These are phyloP conservation scores for Zasmidium angulare DNA, from an alignment of 2,329 filamentous ascomycete species.

Conservation along the genomic window DNA sequence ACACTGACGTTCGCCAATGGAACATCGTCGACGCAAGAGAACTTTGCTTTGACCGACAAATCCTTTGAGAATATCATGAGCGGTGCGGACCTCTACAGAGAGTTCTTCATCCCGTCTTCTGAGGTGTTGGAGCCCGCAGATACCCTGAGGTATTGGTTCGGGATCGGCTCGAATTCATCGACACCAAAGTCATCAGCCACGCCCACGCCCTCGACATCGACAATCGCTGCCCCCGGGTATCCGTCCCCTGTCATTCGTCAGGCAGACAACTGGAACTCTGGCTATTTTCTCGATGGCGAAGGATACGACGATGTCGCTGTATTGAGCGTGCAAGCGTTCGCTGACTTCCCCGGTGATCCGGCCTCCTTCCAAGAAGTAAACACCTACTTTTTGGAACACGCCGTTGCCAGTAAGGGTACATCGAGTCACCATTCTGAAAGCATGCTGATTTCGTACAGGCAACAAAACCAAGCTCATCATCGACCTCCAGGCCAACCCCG, in stretches of 20 bases:
- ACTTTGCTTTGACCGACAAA: conserved; percentile 45
- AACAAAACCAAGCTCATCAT: conserved; percentile 62
- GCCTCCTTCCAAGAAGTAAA: conserved; percentile 43
- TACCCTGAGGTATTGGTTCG: too few species aligned
- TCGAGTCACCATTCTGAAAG: background rate
- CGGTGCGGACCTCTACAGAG: conserved; percentile 43
- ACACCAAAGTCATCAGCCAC: conserved; percentile 12
- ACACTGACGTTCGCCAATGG: conserved; percentile 49
- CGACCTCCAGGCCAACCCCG: conserved; percentile 59
- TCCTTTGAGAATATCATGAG: conserved; percentile 43
- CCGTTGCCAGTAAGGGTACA: conserved; percentile 33
- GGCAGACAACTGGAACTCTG: conserved; percentile 44
- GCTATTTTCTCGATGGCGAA: conserved; percentile 47
- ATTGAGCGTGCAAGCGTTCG: conserved; percentile 45
- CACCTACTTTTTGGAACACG: conserved; percentile 43
- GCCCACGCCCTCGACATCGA: conserved; percentile 15
- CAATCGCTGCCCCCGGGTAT: conserved; percentile 42
- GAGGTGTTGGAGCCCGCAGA: conserved; percentile 25
- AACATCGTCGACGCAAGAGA: conserved; percentile 40
- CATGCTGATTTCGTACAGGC: conserved; percentile 23
- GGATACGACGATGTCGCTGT: conserved; percentile 49
- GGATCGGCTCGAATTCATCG: conserved; percentile 9
- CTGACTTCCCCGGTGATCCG: conserved; percentile 32
- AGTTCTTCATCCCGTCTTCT: conserved; percentile 30
- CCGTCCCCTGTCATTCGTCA: conserved; percentile 43